Evolutionary conservation across 768 basidiomycete genomes (phyloP).

Genomic region (Boletus subparvulus): DNA sequence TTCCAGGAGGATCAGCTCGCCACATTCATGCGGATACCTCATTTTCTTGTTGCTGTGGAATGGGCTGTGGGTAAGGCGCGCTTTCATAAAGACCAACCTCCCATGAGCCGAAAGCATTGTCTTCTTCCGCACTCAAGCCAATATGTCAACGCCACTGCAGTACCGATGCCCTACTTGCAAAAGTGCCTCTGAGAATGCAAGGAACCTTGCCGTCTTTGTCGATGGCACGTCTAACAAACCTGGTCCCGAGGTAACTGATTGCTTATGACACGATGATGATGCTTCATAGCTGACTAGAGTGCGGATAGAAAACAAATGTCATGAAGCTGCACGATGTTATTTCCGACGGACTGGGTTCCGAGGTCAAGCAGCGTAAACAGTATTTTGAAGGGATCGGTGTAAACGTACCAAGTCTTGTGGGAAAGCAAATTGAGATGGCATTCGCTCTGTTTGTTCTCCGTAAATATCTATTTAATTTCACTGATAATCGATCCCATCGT

Average conservation of each 20-base stretch:
- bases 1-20: not conserved
- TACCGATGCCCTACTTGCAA: not conserved
- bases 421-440: not conserved
- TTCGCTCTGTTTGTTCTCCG: slow-evolving; percentile 1
- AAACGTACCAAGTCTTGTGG: not conserved
- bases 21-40: not conserved
- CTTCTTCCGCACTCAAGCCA: not conserved
- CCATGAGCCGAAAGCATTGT: too few species aligned
- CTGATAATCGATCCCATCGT: not conserved
- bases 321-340: slow-evolving; percentile 30
- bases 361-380: slow-evolving; percentile 20
- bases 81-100: too few species aligned
- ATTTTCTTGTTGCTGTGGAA: not conserved
- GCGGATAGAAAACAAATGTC: slow-evolving; percentile 33
- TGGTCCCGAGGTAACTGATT: slow-evolving; percentile 40
- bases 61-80: not conserved
- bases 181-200: not conserved
- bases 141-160: not conserved
- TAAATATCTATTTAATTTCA: not conserved
- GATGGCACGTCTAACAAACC: slow-evolving; percentile 17
- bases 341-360: not conserved
- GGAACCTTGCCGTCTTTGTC: slow-evolving; percentile 36
- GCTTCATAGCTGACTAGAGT: not conserved
- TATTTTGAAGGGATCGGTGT: slow-evolving; percentile 36
- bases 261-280: too few species aligned